Percentiles rank a stretch among this genome's conserved stretches.
Evolutionary conservation across 495 filamentous ascomycete genomes (phyloP).

Genomic region (Penicillium lividum): DNA sequence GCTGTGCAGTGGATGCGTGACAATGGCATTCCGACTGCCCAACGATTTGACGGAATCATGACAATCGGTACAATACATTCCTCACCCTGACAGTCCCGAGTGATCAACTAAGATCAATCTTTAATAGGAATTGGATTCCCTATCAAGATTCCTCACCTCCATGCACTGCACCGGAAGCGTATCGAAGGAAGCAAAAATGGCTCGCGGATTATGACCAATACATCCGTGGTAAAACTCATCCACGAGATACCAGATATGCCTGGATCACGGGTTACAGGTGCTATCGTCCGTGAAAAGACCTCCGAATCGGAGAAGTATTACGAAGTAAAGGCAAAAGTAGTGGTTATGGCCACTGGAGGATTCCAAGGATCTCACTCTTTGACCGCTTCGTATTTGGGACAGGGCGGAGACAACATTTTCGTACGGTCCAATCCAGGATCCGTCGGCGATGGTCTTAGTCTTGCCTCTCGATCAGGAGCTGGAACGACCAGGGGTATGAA

Average conservation of each 20-base stretch:
- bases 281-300: constrained; percentile 15
- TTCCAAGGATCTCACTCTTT: constrained; percentile 25
- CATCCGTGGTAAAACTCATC: constrained; percentile 24
- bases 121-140: constrained; percentile 28
- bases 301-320: constrained; percentile 11
- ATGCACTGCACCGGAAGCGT: constrained; percentile 18
- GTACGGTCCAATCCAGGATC: constrained; percentile 31
- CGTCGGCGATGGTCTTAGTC: constrained; percentile 25
- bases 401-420: constrained; percentile 31
- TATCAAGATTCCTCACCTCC: constrained; percentile 25
- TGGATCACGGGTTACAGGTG: constrained; percentile 24
- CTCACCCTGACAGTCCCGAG: neutral
- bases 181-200: constrained; percentile 16
- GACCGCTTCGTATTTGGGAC: constrained; percentile 21
- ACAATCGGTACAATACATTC: constrained; percentile 22
- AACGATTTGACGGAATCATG: constrained; percentile 33
- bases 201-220: constrained; percentile 20
- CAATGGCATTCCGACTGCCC: constrained; percentile 23
- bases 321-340: constrained; percentile 21
- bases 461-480: constrained; percentile 22
- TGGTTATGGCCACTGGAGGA: constrained; percentile 29
- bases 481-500: constrained; percentile 28
- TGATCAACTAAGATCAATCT: neutral
- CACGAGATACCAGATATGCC: constrained; percentile 19
- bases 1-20: constrained; percentile 34